These are phyloP conservation scores for Vachellia pachyceras DNA, from an alignment of 306 rosid species.

Conservation along the genomic window DNA sequence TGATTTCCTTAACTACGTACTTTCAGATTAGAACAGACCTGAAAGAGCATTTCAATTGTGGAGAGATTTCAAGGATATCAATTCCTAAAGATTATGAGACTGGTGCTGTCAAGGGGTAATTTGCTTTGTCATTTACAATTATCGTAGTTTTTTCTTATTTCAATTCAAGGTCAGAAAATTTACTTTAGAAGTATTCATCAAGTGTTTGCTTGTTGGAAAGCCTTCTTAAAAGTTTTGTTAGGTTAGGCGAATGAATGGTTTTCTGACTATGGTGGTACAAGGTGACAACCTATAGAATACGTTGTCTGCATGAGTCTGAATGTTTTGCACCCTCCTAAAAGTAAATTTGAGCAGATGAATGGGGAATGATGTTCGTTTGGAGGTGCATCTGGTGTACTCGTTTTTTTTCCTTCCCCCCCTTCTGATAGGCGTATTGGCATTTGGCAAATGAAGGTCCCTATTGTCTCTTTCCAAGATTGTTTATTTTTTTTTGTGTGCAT, in stretches of 20 bases:
- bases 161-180: neutral
- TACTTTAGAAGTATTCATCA: no score
- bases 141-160: no score
- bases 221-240: neutral
- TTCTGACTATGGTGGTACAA: neutral
- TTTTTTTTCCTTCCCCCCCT: no score
- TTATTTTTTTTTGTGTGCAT: neutral
- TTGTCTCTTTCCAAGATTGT: neutral
- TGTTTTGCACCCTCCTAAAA: neutral
- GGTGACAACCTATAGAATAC: neutral
- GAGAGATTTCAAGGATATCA: constrained; percentile 71
- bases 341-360: neutral
- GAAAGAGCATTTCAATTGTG: constrained; percentile 68
- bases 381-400: neutral
- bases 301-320: neutral
- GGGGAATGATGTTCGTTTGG: neutral
- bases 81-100: constrained; percentile 73
- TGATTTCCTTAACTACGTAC: neutral
- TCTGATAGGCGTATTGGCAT: neutral
- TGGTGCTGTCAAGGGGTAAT: constrained; percentile 71
- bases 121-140: neutral
- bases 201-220: neutral
- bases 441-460: neutral
- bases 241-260: neutral
- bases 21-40: constrained; percentile 62